A percentile compares a stretch with the other conserved stretches of the same genome.
phyloP scores from a whole-genome alignment of 2,329 filamentous ascomycete genomes.

The Cytospora paraplurivora region DNA sequence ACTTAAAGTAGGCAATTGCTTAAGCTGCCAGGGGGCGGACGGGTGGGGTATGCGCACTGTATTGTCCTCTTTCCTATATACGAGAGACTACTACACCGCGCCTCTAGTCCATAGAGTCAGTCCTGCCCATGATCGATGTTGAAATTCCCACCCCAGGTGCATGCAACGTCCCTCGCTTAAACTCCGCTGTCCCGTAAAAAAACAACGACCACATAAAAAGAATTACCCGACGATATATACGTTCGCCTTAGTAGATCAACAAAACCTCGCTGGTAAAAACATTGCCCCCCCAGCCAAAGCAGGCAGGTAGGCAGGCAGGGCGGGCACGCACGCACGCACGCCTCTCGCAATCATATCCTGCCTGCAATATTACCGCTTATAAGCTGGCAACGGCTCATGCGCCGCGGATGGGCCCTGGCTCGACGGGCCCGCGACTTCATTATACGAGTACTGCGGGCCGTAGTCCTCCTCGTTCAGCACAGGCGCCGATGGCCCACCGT shows the following conservation, averaged over 20 bases:
- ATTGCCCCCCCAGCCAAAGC: background rate
- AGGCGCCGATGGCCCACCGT: constrained; percentile 55
- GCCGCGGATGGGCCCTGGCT: constrained; percentile 1
- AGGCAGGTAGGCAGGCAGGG: too few species aligned
- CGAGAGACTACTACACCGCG: too few species aligned
- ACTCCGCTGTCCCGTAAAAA: background rate
- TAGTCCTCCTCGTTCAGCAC: constrained; percentile 57
- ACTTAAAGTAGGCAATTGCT: too few species aligned
- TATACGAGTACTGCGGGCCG: constrained; percentile 22
- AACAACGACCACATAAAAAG: background rate
- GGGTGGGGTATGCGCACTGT: too few species aligned
- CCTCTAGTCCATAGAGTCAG: too few species aligned
- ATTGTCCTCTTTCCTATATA: too few species aligned
- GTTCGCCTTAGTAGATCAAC: background rate
- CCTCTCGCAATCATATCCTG: background rate
- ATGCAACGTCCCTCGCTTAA: constrained; percentile 9
- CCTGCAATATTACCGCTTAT: constrained; percentile 21
- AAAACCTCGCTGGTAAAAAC: background rate
- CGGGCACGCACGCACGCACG: too few species aligned
- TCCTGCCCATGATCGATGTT: background rate
- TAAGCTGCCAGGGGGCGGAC: too few species aligned
- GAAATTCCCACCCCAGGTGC: background rate
- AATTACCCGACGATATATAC: background rate
- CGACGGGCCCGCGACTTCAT: constrained; percentile 4
- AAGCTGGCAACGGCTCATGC: constrained; percentile 24